Conservation (phyloP, 2,329 filamentous ascomycete species). For the Xylariomycetidae sp. region DNA sequence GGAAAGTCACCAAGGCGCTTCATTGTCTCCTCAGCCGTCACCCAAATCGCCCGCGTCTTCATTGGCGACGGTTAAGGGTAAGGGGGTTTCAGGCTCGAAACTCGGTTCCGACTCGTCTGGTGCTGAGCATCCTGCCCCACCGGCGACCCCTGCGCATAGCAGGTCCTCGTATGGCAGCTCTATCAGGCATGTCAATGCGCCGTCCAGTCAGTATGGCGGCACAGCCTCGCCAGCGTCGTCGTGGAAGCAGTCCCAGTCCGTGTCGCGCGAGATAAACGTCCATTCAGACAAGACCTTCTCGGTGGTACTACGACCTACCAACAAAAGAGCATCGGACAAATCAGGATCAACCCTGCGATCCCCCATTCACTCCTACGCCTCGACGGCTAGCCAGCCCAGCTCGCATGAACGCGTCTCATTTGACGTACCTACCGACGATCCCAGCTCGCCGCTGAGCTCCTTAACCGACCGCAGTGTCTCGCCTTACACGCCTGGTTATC, state of each 20-base stretch:
- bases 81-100: slow-evolving; percentile 41
- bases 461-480: slow-evolving; percentile 39
- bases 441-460: slow-evolving; percentile 44
- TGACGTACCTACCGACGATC: slow-evolving; percentile 38
- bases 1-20: slow-evolving; percentile 26
- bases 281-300: slow-evolving; percentile 56
- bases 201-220: slow-evolving; percentile 18
- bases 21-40: slow-evolving; percentile 28
- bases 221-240: slow-evolving; percentile 14
- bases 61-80: slow-evolving; percentile 32
- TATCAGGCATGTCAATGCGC: slow-evolving; percentile 33
- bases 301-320: slow-evolving; percentile 31
- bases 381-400: slow-evolving; percentile 40
- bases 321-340: slow-evolving; percentile 18
- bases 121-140: slow-evolving; percentile 27
- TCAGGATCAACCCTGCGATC: slow-evolving; percentile 34
- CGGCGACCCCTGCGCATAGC: slow-evolving; percentile 28
- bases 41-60: slow-evolving; percentile 26
- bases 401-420: slow-evolving; percentile 45
- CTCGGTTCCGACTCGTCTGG: slow-evolving; percentile 28
- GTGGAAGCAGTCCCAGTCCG: slow-evolving; percentile 28
- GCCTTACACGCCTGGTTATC: slow-evolving; percentile 28
- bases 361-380: slow-evolving; percentile 35
- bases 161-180: slow-evolving; percentile 32
- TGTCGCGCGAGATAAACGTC: slow-evolving; percentile 42